Base-by-base conservation (phyloP, 148 eudicot genomes). In the Silene latifolia region DNA sequence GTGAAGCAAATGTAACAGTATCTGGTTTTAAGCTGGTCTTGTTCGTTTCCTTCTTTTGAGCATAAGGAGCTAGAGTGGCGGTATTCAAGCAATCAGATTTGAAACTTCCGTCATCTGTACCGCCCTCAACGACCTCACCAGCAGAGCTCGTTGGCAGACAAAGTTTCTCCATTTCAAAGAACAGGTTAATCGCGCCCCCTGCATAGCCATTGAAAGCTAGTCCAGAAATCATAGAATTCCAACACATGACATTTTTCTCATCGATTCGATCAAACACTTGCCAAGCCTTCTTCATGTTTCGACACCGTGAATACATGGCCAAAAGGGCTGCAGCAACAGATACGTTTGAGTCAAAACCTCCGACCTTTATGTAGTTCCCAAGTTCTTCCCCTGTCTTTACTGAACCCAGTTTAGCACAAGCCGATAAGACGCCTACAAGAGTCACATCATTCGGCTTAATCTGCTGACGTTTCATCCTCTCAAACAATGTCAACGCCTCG, bases 181-280 rank as follows among this genome's bases (percentile, higher is more conserved):
- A 82, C 5, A 77, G 70, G 69, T 67, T 15, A 42, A 87, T 75
- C 8, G 87, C 87, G 24, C 85, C 89, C 29, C 15, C 44, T 17
- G 85, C 90, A 77, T 77, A 74, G 42, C 92, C 90, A 79, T 89
- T 87, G 12, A 73, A 63, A 35, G 88, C 89, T 39, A 88, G 82
- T 72, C 88, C 92, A 13, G 76, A 74, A 59, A 89, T 85, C 83
- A 89, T 89, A 1, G 90, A 66, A 67, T 87, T 85, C 92, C 90
- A 89, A 58, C 76, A 80, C 9, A 87, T 88, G 57, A 80, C 57
- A 77, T 89, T 88, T 79, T 77, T 89, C 53, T 79, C 76, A 27
- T 68, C 72, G 79, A 87, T 85, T 60, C 72, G 76, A 19, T 68
- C 59, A 69, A 89, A 89, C 9, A 87, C 80, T 53, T 73, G 62